Base-by-base conservation (phyloP, 345 rosid genomes). In the Raphanus sativus region DNA sequence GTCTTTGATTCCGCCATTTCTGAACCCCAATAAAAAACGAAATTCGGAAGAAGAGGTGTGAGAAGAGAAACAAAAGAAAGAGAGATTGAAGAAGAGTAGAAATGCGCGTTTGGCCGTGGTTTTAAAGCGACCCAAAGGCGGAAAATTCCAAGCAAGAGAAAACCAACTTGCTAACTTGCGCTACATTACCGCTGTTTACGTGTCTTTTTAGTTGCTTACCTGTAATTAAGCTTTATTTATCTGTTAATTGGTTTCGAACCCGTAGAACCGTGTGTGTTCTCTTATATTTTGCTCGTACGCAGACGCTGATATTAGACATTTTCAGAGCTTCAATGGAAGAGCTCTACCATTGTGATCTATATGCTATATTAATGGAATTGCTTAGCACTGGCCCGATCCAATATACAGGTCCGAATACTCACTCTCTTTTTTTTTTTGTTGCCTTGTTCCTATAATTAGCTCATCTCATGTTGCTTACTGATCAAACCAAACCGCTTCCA, bases 1-100 rank as follows among this genome's bases (percentile, higher is more conserved):
- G 79, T 85, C 84, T 86, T 89, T 4, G 88, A 65, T 17, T 95
- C 99, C 59, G 88, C 87, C 97, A 94, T 91, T 74, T 48, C 34
- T 15, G 21, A 21, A 21, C 21, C 69, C 12, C 1, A 61, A 32
- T 1, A 56, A 17, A 24, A 55, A 67, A 29, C 36, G 3, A 69
- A 17, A 25, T 6, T 25, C 17, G 2, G 26, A 29, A 52, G 28
- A 5, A 65, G 16, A 9, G 6, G 8, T n/a, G 3, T 0, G 11
- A 0, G 26, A 21, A 6, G 3, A 58, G 28, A 10, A 34, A 65
- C 1, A 12, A 62, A 13, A 3, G 21, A 62, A 13, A 3, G 21
- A 13, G 54, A 13, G 32, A 4, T 28, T 38, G 34, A 24, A 38
- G 66, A 38, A 60, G n/a, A n/a, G n/a, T 6, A 11, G 13, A 50